phyloP scores from a whole-genome alignment of 495 filamentous ascomycete genomes.

The Neurospora intermedia region DNA sequence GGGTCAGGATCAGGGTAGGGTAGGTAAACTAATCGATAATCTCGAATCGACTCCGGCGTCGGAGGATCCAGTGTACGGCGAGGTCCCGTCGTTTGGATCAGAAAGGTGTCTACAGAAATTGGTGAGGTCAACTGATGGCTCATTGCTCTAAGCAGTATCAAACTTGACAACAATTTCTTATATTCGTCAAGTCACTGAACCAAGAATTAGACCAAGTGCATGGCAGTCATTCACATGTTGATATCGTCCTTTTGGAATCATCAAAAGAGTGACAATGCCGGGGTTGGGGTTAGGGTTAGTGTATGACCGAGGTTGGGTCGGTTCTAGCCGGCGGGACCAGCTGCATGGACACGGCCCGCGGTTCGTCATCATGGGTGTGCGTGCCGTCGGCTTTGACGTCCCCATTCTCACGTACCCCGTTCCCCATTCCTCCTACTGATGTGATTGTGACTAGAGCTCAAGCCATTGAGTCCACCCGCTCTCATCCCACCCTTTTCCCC shows the following conservation, averaged over 20 bases:
- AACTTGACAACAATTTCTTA: neutral
- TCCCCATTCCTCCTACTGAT: neutral
- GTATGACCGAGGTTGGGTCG: conserved; percentile 27
- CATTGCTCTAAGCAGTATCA: neutral
- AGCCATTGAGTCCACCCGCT: neutral
- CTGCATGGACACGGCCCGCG: neutral
- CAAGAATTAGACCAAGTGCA: neutral
- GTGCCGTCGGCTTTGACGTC: neutral
- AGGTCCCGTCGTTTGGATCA: neutral
- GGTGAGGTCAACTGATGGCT: neutral
- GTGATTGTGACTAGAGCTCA: neutral
- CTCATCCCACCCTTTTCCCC: conserved; percentile 2
- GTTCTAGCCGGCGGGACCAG: conserved; percentile 21
- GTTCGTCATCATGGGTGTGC: conserved; percentile 10
- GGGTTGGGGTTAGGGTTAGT: conserved; percentile 17
- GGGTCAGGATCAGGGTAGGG: too few species aligned
- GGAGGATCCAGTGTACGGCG: neutral
- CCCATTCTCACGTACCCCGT: neutral
- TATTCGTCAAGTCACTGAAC: too few species aligned
- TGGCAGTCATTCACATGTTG: neutral
- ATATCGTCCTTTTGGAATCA: neutral
- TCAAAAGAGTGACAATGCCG: neutral
- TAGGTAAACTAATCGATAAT: neutral
- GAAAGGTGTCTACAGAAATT: too few species aligned
- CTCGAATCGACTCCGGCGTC: neutral